Evolutionary conservation across 169 alveolate genomes (phyloP), one percentile per base, ranked within the genome.

Genomic region (Plasmodium adleri): DNA sequence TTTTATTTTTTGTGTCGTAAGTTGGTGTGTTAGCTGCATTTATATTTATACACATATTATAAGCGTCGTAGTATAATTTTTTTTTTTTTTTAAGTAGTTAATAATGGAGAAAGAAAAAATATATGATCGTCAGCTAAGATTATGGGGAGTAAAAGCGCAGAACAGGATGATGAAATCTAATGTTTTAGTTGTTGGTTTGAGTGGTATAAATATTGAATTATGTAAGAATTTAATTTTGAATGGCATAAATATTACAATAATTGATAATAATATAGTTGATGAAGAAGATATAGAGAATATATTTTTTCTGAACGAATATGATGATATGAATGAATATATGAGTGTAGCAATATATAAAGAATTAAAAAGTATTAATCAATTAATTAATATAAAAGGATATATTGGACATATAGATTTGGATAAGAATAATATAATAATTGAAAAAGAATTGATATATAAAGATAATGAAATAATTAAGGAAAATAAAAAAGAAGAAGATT

Each of bases 91-190:
- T 20, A 20, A 20, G 22, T 26, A 26, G 1, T 1, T 26, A 26
- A 26, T 26, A 26, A 26, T 26, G 71, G 83, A 80, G 56, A 80
- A 80, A 39, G 80, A 80, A 60, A 72, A 66, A 78, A 59, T 94
- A 20, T 94, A 87, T 70, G 96, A 94, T 71, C 92, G 96, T 8
- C 96, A 94, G 91, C 88, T 94, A 32, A 74, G 96, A 22, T 92
- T 94, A 43, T 94, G 96, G 96, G 96, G 96, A 8, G 88, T 94
- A n/a, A 90, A 94, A 60, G 95, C 93, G 2, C 96, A 94, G 54
- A 90, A 92, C 54, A 78, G 88, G 13, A 67, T 63, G 80, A 47
- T 78, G 72, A 88, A 70, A 49, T 70, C 88, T 1, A 83, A 62
- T 54, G 87, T 72, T 5, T 64, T 80, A 64, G 72, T 74, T 17